A percentile compares a stretch with the other conserved stretches of the same genome.
Conservation (phyloP, 345 rosid species). For the Populus pruinosa region DNA sequence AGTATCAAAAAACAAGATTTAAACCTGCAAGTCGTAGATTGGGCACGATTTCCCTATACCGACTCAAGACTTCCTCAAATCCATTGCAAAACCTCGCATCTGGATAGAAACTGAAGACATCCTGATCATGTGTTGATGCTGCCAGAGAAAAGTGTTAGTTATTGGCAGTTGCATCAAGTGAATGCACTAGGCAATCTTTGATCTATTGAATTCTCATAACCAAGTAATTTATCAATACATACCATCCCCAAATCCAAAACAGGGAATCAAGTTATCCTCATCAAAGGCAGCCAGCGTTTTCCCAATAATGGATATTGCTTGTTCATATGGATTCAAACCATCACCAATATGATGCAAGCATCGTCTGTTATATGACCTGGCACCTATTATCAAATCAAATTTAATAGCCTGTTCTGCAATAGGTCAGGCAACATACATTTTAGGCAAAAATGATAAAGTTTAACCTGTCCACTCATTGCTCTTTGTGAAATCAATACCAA, state of each 20-base stretch:
- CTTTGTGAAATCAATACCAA: constrained; percentile 37
- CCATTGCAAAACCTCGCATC: constrained; percentile 30
- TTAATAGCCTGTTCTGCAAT: constrained; percentile 5
- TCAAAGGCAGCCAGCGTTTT: constrained; percentile 30
- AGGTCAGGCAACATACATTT: constrained; percentile 9
- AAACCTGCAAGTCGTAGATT: constrained; percentile 33
- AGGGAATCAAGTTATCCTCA: constrained; percentile 36
- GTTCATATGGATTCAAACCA: constrained; percentile 28
- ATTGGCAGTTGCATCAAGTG: not conserved
- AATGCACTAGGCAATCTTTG: not conserved
- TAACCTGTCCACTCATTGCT: constrained; percentile 37
- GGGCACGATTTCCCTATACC: constrained; percentile 31
- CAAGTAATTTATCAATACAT: constrained; percentile 13
- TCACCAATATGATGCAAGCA: constrained; percentile 33
- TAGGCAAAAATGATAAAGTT: constrained; percentile 16
- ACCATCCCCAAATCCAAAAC: constrained; percentile 38
- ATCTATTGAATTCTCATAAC: not conserved
- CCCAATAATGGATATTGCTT: constrained; percentile 32
- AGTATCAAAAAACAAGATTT: not conserved
- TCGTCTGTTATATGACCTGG: constrained; percentile 17
- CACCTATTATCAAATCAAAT: constrained; percentile 24
- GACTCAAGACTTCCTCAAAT: constrained; percentile 33
- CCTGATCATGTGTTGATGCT: constrained; percentile 36
- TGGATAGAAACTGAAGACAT: constrained; percentile 28
- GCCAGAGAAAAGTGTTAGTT: constrained; percentile 13